phyloP scores from a whole-genome alignment of 202 grass and related monocot species.

The Miscanthus sacchariflorus region DNA sequence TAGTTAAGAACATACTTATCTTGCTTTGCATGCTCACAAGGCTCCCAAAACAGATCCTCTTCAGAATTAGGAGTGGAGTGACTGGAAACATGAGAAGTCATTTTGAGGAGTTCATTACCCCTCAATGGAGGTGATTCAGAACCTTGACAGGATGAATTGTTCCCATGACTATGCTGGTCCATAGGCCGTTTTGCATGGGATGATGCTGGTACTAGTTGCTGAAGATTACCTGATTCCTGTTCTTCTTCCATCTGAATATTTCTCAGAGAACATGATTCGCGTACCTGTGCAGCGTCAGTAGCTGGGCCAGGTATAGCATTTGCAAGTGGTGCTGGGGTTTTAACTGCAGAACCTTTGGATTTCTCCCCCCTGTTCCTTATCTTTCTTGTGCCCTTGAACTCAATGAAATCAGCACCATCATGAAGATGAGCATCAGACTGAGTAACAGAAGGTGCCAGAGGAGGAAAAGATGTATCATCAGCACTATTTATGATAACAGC shows the following conservation, averaged over 20 bases:
- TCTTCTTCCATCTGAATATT: slow-evolving; percentile 31
- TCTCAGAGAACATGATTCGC: background rate
- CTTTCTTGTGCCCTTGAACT: slow-evolving; percentile 87
- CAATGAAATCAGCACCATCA: slow-evolving; percentile 79
- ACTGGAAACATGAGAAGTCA: slow-evolving; percentile 16
- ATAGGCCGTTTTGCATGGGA: background rate
- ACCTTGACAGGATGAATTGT: background rate
- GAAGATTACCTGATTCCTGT: slow-evolving; percentile 3
- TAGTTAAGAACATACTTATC: slow-evolving; percentile 31
- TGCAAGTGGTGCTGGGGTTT: slow-evolving; percentile 43
- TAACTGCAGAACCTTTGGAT: slow-evolving; percentile 57
- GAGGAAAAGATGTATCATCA: slow-evolving; percentile 51
- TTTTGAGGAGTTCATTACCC: background rate
- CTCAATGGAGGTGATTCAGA: slow-evolving; percentile 18
- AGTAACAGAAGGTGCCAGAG: slow-evolving; percentile 37
- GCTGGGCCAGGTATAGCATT: slow-evolving; percentile 15
- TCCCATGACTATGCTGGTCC: slow-evolving; percentile 9
- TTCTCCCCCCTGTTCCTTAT: slow-evolving; percentile 80
- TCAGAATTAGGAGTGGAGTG: background rate
- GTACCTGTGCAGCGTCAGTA: background rate
- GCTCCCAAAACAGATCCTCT: slow-evolving; percentile 1
- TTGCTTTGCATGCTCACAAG: slow-evolving; percentile 22
- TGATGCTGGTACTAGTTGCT: slow-evolving; percentile 7
- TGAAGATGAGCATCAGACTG: slow-evolving; percentile 56
- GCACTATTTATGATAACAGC: slow-evolving; percentile 40